Evolutionary conservation across 257 asterid species (phyloP).

Genomic region (Coffea canephora): DNA sequence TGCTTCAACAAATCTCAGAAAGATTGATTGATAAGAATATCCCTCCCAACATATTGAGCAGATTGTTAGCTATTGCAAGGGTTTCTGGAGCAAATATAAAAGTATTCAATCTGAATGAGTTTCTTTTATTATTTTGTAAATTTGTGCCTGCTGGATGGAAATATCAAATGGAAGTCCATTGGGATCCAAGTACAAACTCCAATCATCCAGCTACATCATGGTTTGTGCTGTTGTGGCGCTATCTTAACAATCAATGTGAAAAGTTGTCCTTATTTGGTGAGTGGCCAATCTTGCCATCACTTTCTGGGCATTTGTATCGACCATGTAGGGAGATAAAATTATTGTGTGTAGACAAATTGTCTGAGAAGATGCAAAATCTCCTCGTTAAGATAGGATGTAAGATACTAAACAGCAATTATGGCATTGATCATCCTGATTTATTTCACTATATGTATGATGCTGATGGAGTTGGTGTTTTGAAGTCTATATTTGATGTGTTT

Average conservation of each 20-base stretch:
- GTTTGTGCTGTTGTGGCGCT: slow-evolving; percentile 84
- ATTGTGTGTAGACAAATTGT: slow-evolving; percentile 54
- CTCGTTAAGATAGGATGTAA: slow-evolving; percentile 84
- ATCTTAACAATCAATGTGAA: slow-evolving; percentile 60
- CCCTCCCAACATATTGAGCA: slow-evolving; percentile 49
- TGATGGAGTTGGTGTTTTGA: slow-evolving; percentile 71
- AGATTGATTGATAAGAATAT: slow-evolving; percentile 71
- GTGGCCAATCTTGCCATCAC: slow-evolving; percentile 93
- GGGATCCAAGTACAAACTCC: slow-evolving; percentile 65
- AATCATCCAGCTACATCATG: slow-evolving; percentile 67
- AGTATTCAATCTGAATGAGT: slow-evolving; percentile 51
- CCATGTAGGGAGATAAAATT: slow-evolving; percentile 62
- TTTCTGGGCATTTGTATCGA: slow-evolving; percentile 65
- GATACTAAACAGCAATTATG: slow-evolving; percentile 55
- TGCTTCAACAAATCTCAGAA: slow-evolving; percentile 60
- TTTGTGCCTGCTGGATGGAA: slow-evolving; percentile 84
- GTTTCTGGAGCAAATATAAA: slow-evolving; percentile 73
- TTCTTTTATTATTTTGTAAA: slow-evolving; percentile 55
- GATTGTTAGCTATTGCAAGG: slow-evolving; percentile 73
- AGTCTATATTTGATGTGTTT: slow-evolving; percentile 64
- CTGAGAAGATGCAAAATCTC: slow-evolving; percentile 58
- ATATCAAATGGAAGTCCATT: slow-evolving; percentile 51
- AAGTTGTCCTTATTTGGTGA: slow-evolving; percentile 70
- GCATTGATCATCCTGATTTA: slow-evolving; percentile 69
- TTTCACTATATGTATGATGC: slow-evolving; percentile 57